Evolutionary conservation across 192 early-diverging fungal species (phyloP).

Genomic region (Podila minutissima): DNA sequence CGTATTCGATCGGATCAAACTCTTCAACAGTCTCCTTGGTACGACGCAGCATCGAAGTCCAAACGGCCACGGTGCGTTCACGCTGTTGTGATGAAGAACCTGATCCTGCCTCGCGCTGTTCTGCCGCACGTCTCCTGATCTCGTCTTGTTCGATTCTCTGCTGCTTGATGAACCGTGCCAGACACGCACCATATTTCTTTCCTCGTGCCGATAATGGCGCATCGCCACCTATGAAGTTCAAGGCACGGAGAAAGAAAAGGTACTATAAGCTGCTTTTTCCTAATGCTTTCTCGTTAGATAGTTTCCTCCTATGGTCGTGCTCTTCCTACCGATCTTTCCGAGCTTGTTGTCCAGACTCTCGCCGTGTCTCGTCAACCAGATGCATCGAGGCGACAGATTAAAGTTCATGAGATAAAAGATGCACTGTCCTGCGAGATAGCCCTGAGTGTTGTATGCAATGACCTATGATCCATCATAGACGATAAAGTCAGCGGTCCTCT

Average conservation of each 20-base stretch:
- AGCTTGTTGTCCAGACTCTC: slow-evolving; percentile 88
- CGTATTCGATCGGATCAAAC: slow-evolving; percentile 83
- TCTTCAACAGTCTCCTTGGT: slow-evolving; percentile 86
- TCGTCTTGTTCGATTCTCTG: slow-evolving; percentile 59
- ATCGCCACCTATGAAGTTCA: slow-evolving; percentile 61
- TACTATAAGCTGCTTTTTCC: neutral
- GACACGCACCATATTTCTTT: slow-evolving; percentile 74
- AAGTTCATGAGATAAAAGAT: slow-evolving; percentile 99
- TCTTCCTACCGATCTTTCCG: slow-evolving; percentile 77
- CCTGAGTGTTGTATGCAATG: slow-evolving; percentile 93
- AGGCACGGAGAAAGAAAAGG: neutral
- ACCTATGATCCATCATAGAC: slow-evolving; percentile 52
- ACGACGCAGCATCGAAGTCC: slow-evolving; percentile 90
- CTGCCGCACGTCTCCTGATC: slow-evolving; percentile 14
- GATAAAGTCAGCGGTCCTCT: neutral
- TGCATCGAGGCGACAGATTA: slow-evolving; percentile 70
- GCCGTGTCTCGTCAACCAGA: slow-evolving; percentile 95
- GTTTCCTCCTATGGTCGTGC: neutral
- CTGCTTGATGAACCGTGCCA: slow-evolving; percentile 78
- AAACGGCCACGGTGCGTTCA: slow-evolving; percentile 63
- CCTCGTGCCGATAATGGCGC: slow-evolving; percentile 80
- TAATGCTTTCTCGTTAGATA: too few relatives aligned
- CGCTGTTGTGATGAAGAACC: slow-evolving; percentile 10
- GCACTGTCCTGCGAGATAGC: slow-evolving; percentile 92
- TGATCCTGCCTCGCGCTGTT: slow-evolving; percentile 11